A percentile compares a stretch with the other conserved stretches of the same genome.
Conservation (phyloP, 2,329 filamentous ascomycete species). For the Apiospora phragmitis region DNA sequence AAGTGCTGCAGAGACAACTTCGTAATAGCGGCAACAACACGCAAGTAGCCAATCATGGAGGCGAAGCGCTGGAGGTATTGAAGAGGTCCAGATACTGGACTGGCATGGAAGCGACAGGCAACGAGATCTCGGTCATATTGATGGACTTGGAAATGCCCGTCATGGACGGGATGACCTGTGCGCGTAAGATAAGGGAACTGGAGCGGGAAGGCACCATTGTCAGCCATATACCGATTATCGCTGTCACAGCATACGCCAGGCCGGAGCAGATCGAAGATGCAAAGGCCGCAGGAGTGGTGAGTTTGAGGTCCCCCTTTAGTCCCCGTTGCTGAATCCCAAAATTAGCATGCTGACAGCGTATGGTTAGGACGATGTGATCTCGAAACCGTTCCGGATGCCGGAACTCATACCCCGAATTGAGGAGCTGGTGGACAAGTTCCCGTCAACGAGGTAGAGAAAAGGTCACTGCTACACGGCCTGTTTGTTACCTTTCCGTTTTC, state of each 20-base stretch:
- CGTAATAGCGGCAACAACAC: conserved; percentile 61
- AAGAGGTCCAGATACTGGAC: conserved; percentile 58
- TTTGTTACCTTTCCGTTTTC: background rate
- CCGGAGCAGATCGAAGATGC: conserved; percentile 73
- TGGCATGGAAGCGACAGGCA: conserved; percentile 45
- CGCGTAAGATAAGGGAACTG: conserved; percentile 66
- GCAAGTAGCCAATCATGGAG: conserved; percentile 64
- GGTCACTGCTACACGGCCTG: background rate
- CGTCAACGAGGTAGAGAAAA: background rate
- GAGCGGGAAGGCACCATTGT: conserved; percentile 63
- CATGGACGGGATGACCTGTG: conserved; percentile 79
- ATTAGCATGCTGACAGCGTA: conserved; percentile 20
- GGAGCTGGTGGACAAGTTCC: conserved; percentile 43
- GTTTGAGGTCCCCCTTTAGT: conserved; percentile 27
- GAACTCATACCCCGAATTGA: conserved; percentile 69
- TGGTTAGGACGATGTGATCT: conserved; percentile 69
- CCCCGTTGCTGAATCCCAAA: background rate
- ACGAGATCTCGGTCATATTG: conserved; percentile 66
- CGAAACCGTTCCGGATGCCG: conserved; percentile 78
- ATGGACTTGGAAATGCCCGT: conserved; percentile 86
- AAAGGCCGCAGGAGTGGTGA: conserved; percentile 71
- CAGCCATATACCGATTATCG: conserved; percentile 73
- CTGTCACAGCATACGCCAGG: conserved; percentile 80
- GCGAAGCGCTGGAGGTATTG: conserved; percentile 60
- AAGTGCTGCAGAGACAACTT: conserved; percentile 62